Evolutionary conservation across 2,329 filamentous ascomycete species (phyloP).

Genomic region (Esteya vermicola): DNA sequence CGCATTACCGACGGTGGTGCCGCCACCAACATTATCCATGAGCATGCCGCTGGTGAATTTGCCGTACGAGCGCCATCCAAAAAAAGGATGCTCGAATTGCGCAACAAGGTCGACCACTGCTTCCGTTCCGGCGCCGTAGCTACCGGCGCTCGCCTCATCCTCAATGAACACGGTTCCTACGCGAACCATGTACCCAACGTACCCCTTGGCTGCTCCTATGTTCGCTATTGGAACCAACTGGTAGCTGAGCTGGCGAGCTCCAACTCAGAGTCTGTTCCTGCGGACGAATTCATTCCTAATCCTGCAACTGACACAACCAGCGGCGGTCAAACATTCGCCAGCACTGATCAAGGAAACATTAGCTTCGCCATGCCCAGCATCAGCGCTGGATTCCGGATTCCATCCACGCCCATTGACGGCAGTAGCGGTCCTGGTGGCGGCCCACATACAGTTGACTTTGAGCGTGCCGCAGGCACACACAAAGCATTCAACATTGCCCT

Average conservation of each 20-base stretch:
- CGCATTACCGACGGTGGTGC: conserved; percentile 38
- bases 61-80: conserved; percentile 28
- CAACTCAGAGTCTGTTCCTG: neutral
- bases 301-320: no score
- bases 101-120: conserved; percentile 26
- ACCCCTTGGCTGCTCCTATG: conserved; percentile 30
- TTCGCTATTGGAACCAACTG: conserved; percentile 27
- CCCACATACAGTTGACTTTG: conserved; percentile 39
- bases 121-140: conserved; percentile 24
- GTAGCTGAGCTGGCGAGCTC: conserved; percentile 4
- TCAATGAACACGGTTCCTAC: conserved; percentile 29
- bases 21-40: conserved; percentile 42
- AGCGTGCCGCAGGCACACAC: conserved; percentile 31
- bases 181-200: conserved; percentile 40
- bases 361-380: conserved; percentile 43
- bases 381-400: conserved; percentile 35
- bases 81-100: conserved; percentile 23
- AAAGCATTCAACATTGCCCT: conserved; percentile 30
- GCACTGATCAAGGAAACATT: conserved; percentile 45
- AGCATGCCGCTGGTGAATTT: conserved; percentile 28
- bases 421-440: conserved; percentile 20
- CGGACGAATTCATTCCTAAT: conserved; percentile 10
- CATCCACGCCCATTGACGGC: conserved; percentile 19
- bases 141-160: conserved; percentile 31
- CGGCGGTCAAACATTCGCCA: conserved; percentile 32